Base-by-base conservation (phyloP, 306 rosid genomes). In the Casuarina equisetifolia region DNA sequence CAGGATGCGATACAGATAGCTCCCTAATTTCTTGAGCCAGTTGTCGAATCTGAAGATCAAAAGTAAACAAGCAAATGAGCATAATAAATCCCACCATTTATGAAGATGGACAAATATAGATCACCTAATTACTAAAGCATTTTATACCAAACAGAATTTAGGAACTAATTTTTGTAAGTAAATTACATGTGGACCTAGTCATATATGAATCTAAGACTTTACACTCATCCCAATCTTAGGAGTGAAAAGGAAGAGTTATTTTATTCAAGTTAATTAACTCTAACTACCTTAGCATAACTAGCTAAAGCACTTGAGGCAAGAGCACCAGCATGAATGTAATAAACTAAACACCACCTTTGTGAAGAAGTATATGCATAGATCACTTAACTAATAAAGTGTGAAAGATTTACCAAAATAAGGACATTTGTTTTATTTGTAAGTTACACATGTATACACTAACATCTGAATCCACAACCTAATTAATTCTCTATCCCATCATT, bases 21-120 rank as follows among this genome's bases (percentile, higher is more conserved):
- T 91, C 97, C 80, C 86, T 86, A 79, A 91, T 93, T 88, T 89
- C 94, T 84, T 83, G 88, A 32, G 98, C 86, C 78, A 89, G 81
- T 68, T 93, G 89, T 53, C 89, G 94, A 78, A 93, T 84, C 97
- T 93, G 89, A 85, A 74, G 52, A 52, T 25, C 43, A 46, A 70
- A 40, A 44, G 55, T 19, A 82, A 20, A 79, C 16, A 46, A 69
- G 35, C 58, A 16, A 9, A 68, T 9, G 13, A 20, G 8, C 72
- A 45, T 67, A 80, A 16, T 36, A 70, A 11, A 45, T 16, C 20
- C 36, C 61, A 44, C 45, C n/a, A 12, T 38, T 64, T 64, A 20
- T 3, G 20, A 64, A 7, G 46, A 7, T 19, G 63, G 20, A 57
- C 2, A 20, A 17, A 55, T 39, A 64, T 3, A 15, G n/a, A 39